A percentile compares a stretch with the other conserved stretches of the same genome.
Conservation (phyloP, 2,329 filamentous ascomycete species). For the Aspergillus intermedius region DNA sequence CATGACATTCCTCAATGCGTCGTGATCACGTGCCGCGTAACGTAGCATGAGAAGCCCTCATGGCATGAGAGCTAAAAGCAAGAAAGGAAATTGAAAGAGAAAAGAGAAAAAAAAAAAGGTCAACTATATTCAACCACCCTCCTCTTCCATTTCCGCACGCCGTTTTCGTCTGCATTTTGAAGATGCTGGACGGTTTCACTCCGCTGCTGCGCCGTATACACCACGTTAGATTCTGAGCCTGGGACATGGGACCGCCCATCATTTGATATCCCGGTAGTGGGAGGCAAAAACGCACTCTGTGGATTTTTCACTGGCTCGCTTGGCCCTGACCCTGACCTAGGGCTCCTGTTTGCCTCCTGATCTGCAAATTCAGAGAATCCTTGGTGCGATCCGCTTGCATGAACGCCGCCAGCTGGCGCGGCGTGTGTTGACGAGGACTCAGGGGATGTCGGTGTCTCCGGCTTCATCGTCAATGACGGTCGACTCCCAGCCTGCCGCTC, state of each 20-base stretch:
- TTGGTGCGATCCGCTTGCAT: not conserved
- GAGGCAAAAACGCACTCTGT: not conserved
- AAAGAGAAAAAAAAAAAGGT: slow-evolving; percentile 1
- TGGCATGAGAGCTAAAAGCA: not conserved
- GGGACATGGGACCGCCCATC: not conserved
- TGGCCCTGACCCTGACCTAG: not conserved
- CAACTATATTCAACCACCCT: slow-evolving; percentile 32
- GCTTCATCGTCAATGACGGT: not conserved
- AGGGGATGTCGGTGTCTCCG: not conserved
- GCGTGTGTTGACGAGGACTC: not conserved
- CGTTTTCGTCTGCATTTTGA: slow-evolving; percentile 23
- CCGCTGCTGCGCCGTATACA: slow-evolving; percentile 19
- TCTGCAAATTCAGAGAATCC: not conserved
- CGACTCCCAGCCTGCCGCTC: slow-evolving; percentile 7
- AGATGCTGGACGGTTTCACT: slow-evolving; percentile 27
- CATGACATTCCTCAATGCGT: not conserved
- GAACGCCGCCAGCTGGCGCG: not conserved
- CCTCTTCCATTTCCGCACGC: slow-evolving; percentile 27
- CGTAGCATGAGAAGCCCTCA: not conserved
- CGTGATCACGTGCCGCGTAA: not conserved
- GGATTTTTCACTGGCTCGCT: not conserved
- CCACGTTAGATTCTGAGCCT: not conserved
- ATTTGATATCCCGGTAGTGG: not conserved
- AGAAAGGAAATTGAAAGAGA: no score
- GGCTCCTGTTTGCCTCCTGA: not conserved